Percentiles rank a stretch among this genome's conserved stretches.
Conservation (phyloP, 176 grass and related monocot genomes). For the Lolium rigidum region DNA sequence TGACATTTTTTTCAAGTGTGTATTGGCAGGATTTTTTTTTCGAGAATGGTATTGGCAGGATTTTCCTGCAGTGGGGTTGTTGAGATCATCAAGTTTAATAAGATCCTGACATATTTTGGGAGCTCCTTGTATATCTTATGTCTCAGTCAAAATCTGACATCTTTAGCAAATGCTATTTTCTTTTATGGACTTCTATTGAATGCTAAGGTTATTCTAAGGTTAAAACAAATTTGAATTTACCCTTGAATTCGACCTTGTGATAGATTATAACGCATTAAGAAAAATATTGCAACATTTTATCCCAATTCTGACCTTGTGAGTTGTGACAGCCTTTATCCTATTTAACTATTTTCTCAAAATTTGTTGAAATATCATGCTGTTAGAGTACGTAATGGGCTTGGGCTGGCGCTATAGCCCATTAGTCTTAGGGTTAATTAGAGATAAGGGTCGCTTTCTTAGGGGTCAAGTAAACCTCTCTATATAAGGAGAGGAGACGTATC, state of each 20-base stretch:
- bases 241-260: neutral
- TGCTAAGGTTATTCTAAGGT: neutral
- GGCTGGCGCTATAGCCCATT: no score
- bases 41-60: neutral
- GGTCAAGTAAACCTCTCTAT: no score
- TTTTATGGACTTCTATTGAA: neutral
- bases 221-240: neutral
- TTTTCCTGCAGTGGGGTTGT: neutral
- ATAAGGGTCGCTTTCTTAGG: no score
- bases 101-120: no score
- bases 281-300: neutral
- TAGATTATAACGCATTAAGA: neutral
- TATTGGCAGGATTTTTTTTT: neutral
- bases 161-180: neutral
- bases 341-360: neutral
- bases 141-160: neutral
- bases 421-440: no score
- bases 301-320: neutral
- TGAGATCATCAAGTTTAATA: neutral
- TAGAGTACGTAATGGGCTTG: no score
- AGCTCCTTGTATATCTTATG: neutral
- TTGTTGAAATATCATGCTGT: no score
- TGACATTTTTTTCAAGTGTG: neutral
- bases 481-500: no score
- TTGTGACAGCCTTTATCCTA: neutral